Evolutionary conservation across 208 protist genomes (phyloP).

Genomic region (Crithidia brevicula): DNA sequence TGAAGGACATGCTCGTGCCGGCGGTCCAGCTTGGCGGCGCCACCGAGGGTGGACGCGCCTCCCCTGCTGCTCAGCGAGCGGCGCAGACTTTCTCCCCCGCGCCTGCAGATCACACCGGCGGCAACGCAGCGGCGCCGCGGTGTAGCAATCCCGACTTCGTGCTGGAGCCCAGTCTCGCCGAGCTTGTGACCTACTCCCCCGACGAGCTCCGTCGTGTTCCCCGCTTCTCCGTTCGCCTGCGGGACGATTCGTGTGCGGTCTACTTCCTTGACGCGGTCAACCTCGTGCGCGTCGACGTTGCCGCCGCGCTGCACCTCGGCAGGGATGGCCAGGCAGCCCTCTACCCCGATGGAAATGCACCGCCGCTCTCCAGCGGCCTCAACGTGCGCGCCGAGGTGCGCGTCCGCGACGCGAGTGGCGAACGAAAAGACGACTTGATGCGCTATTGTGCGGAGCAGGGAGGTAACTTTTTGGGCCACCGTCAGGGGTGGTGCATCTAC

Average conservation of each 20-base stretch:
- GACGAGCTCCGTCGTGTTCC: slow-evolving; percentile 61
- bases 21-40: slow-evolving; percentile 43
- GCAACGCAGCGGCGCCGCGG: slow-evolving; percentile 45
- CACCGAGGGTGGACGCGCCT: not conserved
- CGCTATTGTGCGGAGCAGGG: slow-evolving; percentile 17
- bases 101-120: not conserved
- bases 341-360: slow-evolving; percentile 47
- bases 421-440: slow-evolving; percentile 30
- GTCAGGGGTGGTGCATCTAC: slow-evolving; percentile 30
- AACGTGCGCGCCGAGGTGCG: slow-evolving; percentile 70
- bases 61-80: not conserved
- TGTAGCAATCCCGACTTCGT: slow-evolving; percentile 69
- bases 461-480: slow-evolving; percentile 16
- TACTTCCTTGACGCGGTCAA: slow-evolving; percentile 86
- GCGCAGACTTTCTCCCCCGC: not conserved
- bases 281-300: slow-evolving; percentile 71
- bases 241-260: slow-evolving; percentile 68
- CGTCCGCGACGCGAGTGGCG: slow-evolving; percentile 57
- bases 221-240: slow-evolving; percentile 57
- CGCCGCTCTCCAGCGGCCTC: slow-evolving; percentile 44
- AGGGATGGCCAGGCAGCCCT: slow-evolving; percentile 68
- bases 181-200: slow-evolving; percentile 43
- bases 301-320: slow-evolving; percentile 53
- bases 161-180: slow-evolving; percentile 56
- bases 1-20: slow-evolving; percentile 64